A percentile compares a stretch with the other conserved stretches of the same genome.
These are phyloP conservation scores for Immersiporthe knoxdaviesiana DNA, from an alignment of 2,329 filamentous ascomycete species.

Conservation along the genomic window DNA sequence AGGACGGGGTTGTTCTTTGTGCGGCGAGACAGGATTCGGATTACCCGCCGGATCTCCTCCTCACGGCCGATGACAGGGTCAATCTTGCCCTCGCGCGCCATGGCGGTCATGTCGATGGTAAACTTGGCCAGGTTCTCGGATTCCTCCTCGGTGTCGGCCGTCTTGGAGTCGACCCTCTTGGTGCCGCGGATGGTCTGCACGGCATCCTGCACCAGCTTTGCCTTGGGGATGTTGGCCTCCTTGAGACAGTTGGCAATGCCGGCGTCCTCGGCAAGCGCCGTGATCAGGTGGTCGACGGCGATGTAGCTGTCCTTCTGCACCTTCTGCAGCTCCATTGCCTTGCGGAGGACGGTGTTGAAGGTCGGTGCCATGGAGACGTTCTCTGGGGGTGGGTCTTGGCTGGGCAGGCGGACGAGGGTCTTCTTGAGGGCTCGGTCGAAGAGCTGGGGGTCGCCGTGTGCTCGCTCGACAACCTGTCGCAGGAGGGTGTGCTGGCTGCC, in stretches of 20 bases:
- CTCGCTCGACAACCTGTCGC: conserved; percentile 90
- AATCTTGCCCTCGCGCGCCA: conserved; percentile 96
- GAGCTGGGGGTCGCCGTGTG: conserved; percentile 87
- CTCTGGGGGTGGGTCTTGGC: conserved; percentile 93
- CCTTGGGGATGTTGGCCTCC: conserved; percentile 88
- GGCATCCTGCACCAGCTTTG: conserved; percentile 88
- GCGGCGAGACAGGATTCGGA: conserved; percentile 87
- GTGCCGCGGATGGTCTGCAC: conserved; percentile 90
- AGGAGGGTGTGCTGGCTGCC: conserved; percentile 74
- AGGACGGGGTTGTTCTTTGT: conserved; percentile 99
- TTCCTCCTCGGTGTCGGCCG: conserved; percentile 88
- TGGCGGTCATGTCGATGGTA: conserved; percentile 96
- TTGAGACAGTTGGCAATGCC: conserved; percentile 74
- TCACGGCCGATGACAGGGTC: conserved; percentile 97
- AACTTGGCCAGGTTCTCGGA: conserved; percentile 97
- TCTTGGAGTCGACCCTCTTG: conserved; percentile 92
- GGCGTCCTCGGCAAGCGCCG: conserved; percentile 77
- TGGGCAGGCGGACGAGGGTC: conserved; percentile 84
- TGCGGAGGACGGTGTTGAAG: conserved; percentile 80
- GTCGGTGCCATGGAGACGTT: conserved; percentile 79
- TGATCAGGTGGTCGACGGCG: conserved; percentile 92
- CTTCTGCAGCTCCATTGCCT: conserved; percentile 88
- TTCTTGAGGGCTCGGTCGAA: conserved; percentile 93
- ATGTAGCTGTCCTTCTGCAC: conserved; percentile 97
- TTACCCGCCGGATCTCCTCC: conserved; percentile 89